phyloP scores from a whole-genome alignment of 306 rosid species.

The Ochetophila trinervis region DNA sequence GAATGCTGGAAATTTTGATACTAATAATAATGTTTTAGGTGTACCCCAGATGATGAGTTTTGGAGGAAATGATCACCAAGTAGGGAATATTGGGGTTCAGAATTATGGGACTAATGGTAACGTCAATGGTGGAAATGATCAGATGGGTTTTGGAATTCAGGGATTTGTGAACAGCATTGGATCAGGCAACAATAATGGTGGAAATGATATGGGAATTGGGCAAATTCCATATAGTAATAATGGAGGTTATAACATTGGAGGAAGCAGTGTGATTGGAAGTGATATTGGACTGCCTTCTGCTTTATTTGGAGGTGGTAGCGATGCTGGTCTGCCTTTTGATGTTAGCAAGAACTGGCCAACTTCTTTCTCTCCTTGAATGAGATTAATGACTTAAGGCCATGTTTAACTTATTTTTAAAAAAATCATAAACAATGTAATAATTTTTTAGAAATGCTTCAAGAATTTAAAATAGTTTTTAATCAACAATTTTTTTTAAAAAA shows the following conservation, averaged over 20 bases:
- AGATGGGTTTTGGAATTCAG: neutral
- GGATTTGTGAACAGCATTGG: neutral
- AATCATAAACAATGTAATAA: no score
- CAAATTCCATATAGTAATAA: neutral
- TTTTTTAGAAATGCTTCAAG: no score
- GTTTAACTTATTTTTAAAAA: no score
- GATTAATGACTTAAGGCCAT: no score
- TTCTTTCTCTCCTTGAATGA: neutral
- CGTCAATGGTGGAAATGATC: neutral
- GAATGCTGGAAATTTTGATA: no score
- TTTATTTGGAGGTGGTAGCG: neutral
- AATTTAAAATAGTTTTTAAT: no score
- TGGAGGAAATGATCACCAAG: no score
- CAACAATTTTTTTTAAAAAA: no score
- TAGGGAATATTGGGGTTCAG: neutral
- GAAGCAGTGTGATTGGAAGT: neutral
- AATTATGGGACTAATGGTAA: neutral
- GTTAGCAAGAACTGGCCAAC: constrained; percentile 5
- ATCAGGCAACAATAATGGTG: neutral
- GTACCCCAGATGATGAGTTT: no score
- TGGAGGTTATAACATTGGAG: neutral
- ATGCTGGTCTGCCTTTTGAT: constrained; percentile 8
- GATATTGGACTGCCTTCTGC: constrained; percentile 4
- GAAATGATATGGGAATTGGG: neutral
- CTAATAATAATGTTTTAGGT: no score